These are phyloP conservation scores for Stagonosporopsis vannaccii DNA, from an alignment of 2,329 filamentous ascomycete species.

Conservation along the genomic window DNA sequence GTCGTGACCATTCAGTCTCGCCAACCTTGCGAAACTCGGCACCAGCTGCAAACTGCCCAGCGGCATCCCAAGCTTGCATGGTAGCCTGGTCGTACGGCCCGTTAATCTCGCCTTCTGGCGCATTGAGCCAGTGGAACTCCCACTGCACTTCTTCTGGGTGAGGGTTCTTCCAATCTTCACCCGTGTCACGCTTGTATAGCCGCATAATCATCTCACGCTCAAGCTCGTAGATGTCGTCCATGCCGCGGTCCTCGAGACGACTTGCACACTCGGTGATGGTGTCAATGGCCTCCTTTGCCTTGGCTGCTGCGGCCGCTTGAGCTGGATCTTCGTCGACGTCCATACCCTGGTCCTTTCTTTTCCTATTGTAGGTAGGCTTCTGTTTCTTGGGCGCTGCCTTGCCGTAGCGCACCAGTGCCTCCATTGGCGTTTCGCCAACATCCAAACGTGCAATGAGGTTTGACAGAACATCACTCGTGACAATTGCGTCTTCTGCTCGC, in stretches of 20 bases:
- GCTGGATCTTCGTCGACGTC: constrained; percentile 69
- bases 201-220: constrained; percentile 84
- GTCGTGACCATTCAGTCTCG: constrained; percentile 52
- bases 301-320: constrained; percentile 72
- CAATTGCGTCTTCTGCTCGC: constrained; percentile 74
- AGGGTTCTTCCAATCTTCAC: constrained; percentile 79
- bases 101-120: constrained; percentile 79
- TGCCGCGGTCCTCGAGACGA: constrained; percentile 80
- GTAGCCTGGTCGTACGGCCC: constrained; percentile 85
- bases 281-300: constrained; percentile 77
- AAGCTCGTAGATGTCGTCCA: constrained; percentile 89
- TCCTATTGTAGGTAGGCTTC: constrained; percentile 57
- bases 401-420: constrained; percentile 83
- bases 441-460: constrained; percentile 77
- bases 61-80: constrained; percentile 91
- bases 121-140: constrained; percentile 94
- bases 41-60: constrained; percentile 90
- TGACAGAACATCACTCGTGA: constrained; percentile 76
- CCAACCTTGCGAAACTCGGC: constrained; percentile 66
- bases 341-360: constrained; percentile 64
- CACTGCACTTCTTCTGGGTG: constrained; percentile 63
- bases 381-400: constrained; percentile 61
- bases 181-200: constrained; percentile 83
- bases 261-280: constrained; percentile 89
- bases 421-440: constrained; percentile 82